phyloP scores from a whole-genome alignment of 306 rosid species.

The Calophaca sinica region DNA sequence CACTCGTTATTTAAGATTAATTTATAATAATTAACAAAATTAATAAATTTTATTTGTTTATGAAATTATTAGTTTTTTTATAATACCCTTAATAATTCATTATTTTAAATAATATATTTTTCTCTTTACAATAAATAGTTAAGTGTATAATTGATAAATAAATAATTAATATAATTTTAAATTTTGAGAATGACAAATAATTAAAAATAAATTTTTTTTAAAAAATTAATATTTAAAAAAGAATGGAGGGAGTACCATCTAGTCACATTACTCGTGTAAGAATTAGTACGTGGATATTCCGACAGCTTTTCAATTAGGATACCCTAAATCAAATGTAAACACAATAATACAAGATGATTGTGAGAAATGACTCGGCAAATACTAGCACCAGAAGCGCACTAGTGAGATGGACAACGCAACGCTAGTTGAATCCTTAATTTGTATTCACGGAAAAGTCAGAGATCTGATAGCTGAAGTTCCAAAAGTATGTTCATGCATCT shows the following conservation, averaged over 20 bases:
- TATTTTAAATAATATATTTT: too few species aligned
- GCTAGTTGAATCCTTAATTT: neutral
- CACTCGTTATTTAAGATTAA: too few species aligned
- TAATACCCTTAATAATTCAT: too few species aligned
- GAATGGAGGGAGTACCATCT: neutral
- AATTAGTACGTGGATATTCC: neutral
- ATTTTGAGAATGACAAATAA: too few species aligned
- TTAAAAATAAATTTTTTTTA: too few species aligned
- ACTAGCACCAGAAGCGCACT: neutral
- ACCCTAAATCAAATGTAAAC: conserved; percentile 8
- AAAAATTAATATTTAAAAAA: too few species aligned
- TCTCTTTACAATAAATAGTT: too few species aligned
- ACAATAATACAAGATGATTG: neutral
- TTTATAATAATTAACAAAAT: too few species aligned
- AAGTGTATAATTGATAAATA: too few species aligned
- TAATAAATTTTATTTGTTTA: too few species aligned
- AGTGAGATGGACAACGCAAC: neutral
- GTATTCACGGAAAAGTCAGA: conserved; percentile 16
- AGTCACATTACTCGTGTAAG: neutral
- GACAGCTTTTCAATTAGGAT: neutral
- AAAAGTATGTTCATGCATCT: conserved; percentile 37
- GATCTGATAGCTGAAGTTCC: neutral
- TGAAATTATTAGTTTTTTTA: too few species aligned
- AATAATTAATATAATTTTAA: too few species aligned
- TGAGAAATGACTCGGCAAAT: conserved; percentile 10